These are phyloP conservation scores for Solanum sitiens DNA, from an alignment of 257 asterid genomes.

Conservation along the genomic window DNA sequence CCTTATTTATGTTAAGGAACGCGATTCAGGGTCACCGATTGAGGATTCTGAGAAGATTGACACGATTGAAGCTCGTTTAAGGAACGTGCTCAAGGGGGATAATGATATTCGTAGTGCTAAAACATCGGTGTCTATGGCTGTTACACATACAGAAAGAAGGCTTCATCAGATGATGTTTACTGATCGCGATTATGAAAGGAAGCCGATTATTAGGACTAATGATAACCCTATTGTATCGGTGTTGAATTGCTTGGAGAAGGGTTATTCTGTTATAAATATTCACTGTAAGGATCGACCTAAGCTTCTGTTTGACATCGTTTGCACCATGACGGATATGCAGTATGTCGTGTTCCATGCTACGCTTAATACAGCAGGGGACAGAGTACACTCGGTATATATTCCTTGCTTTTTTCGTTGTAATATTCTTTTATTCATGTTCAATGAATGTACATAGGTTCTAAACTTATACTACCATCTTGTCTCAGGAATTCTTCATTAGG, in stretches of 20 bases:
- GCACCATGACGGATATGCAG: conserved; percentile 92
- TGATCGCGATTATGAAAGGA: conserved; percentile 79
- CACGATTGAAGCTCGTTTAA: conserved; percentile 45
- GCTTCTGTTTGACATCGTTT: conserved; percentile 81
- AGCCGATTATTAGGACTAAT: conserved; percentile 20
- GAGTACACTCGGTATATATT: conserved; percentile 53
- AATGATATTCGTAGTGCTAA: conserved; percentile 73
- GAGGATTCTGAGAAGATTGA: conserved; percentile 54
- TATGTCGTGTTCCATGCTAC: conserved; percentile 89
- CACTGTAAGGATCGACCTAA: conserved; percentile 76
- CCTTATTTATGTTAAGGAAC: conserved; percentile 57
- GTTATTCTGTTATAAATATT: conserved; percentile 69
- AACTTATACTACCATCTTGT: conserved; percentile 2
- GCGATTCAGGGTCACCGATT: conserved; percentile 56
- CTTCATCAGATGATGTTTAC: conserved; percentile 99
- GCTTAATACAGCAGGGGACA: conserved; percentile 49
- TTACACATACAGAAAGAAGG: conserved; percentile 82
- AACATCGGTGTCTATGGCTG: conserved; percentile 54
- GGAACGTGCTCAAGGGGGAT: conserved; percentile 87
- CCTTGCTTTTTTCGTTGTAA: not conserved
- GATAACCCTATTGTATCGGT: conserved; percentile 51
- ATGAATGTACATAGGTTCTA: not conserved
- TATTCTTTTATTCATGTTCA: not conserved
- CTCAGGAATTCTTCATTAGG: conserved; percentile 80
- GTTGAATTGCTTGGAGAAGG: conserved; percentile 71